These are phyloP conservation scores for Aquilaria yunnanensis DNA, from an alignment of 345 rosid genomes.

Conservation along the genomic window DNA sequence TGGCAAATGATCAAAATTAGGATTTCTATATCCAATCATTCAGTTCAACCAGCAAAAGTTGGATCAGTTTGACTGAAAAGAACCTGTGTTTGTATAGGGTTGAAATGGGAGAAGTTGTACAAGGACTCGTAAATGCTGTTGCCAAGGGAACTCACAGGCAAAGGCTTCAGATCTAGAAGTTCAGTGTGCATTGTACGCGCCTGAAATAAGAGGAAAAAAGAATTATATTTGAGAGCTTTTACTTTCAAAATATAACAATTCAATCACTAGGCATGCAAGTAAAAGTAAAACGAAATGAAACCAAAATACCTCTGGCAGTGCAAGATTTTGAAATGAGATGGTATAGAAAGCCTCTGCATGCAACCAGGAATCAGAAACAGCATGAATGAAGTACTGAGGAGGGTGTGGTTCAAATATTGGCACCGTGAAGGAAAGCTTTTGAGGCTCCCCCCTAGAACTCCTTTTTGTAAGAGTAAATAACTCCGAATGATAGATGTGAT, in stretches of 20 bases:
- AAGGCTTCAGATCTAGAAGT: conserved; percentile 91
- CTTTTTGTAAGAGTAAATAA: conserved; percentile 83
- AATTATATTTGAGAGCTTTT: too few relatives aligned
- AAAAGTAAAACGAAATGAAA: neutral
- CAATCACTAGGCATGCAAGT: neutral
- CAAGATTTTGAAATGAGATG: conserved; percentile 81
- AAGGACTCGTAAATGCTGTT: conserved; percentile 58
- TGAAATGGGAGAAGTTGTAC: conserved; percentile 92
- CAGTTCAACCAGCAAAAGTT: conserved; percentile 11
- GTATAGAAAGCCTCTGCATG: conserved; percentile 89
- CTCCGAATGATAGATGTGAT: conserved; percentile 95
- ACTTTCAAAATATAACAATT: too few relatives aligned
- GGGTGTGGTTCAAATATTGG: conserved; percentile 99
- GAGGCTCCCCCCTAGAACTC: conserved; percentile 83
- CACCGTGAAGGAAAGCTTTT: conserved; percentile 86
- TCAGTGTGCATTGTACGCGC: conserved; percentile 82
- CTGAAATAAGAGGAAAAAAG: conserved; percentile 25
- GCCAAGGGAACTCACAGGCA: conserved; percentile 85
- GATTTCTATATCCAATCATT: conserved; percentile 9
- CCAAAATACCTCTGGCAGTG: conserved; percentile 70
- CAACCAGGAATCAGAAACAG: conserved; percentile 98
- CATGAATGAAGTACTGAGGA: conserved; percentile 91
- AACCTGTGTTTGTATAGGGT: conserved; percentile 98
- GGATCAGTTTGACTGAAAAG: conserved; percentile 14
- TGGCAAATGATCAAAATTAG: conserved; percentile 19